Evolutionary conservation across 768 basidiomycete genomes (phyloP).

Genomic region (Hericium alpestre): DNA sequence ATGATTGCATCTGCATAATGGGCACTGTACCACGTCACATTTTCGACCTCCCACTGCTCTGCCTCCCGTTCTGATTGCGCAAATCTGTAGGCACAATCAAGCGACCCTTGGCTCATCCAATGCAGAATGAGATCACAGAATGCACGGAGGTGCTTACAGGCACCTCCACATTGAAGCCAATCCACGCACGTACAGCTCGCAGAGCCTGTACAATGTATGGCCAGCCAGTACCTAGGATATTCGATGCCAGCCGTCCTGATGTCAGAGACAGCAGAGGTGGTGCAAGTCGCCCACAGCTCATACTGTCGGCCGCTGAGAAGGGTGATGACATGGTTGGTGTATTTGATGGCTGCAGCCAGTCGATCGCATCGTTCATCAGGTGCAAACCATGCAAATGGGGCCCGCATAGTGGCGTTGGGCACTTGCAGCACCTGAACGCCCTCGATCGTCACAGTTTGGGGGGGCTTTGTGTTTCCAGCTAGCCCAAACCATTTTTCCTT

Average conservation of each 20-base stretch:
- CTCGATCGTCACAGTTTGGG: background rate
- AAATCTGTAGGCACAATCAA: background rate
- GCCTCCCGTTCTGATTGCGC: background rate
- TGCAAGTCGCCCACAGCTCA: constrained; percentile 9
- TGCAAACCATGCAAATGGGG: constrained; percentile 2
- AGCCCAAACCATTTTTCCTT: background rate
- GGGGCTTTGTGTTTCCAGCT: background rate
- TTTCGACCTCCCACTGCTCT: background rate
- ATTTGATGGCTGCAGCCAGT: background rate
- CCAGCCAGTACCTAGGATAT: background rate
- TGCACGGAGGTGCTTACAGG: background rate
- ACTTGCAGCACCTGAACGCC: background rate
- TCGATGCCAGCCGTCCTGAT: background rate
- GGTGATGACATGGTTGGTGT: background rate
- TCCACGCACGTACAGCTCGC: background rate
- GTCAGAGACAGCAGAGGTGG: background rate
- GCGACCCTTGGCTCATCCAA: background rate
- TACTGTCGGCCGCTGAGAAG: background rate
- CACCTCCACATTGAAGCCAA: background rate
- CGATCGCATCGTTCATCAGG: constrained; percentile 1
- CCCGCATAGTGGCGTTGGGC: background rate
- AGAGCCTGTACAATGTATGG: background rate
- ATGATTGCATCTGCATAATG: background rate
- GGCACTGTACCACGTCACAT: background rate
- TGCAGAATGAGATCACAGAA: background rate